Evolutionary conservation across 768 basidiomycete species (phyloP).

Genomic region (Termitomyces heimii): DNA sequence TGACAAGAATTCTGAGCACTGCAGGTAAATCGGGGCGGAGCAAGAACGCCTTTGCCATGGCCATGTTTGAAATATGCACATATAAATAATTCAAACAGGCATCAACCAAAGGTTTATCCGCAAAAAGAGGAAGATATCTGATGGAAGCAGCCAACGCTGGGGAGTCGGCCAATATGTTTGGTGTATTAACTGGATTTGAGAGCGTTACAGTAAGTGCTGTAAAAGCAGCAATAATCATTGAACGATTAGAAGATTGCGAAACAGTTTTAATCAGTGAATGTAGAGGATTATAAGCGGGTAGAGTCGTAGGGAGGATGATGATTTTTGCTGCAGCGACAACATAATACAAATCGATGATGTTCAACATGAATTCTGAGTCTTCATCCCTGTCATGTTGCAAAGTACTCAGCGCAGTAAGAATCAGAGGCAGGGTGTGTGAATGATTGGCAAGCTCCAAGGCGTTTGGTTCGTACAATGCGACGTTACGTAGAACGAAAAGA

Average conservation of each 20-base stretch:
- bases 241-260: slow-evolving; percentile 60
- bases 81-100: slow-evolving; percentile 73
- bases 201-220: slow-evolving; percentile 56
- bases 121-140: slow-evolving; percentile 66
- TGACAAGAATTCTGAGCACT: slow-evolving; percentile 62
- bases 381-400: slow-evolving; percentile 58
- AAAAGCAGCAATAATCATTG: slow-evolving; percentile 65
- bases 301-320: slow-evolving; percentile 24
- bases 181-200: slow-evolving; percentile 51
- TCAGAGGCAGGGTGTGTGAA: slow-evolving; percentile 57
- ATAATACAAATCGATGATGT: slow-evolving; percentile 68
- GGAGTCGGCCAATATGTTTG: slow-evolving; percentile 48
- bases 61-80: slow-evolving; percentile 64
- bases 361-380: slow-evolving; percentile 66
- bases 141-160: slow-evolving; percentile 59
- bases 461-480: slow-evolving; percentile 65
- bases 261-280: slow-evolving; percentile 50
- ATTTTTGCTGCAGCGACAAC: slow-evolving; percentile 45
- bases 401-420: slow-evolving; percentile 59
- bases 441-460: slow-evolving; percentile 52
- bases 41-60: slow-evolving; percentile 75
- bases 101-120: slow-evolving; percentile 65
- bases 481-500: slow-evolving; percentile 82
- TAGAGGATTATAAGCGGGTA: slow-evolving; percentile 43
- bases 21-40: slow-evolving; percentile 65